phyloP scores from a whole-genome alignment of 257 asterid genomes.

The Datura wrightii region DNA sequence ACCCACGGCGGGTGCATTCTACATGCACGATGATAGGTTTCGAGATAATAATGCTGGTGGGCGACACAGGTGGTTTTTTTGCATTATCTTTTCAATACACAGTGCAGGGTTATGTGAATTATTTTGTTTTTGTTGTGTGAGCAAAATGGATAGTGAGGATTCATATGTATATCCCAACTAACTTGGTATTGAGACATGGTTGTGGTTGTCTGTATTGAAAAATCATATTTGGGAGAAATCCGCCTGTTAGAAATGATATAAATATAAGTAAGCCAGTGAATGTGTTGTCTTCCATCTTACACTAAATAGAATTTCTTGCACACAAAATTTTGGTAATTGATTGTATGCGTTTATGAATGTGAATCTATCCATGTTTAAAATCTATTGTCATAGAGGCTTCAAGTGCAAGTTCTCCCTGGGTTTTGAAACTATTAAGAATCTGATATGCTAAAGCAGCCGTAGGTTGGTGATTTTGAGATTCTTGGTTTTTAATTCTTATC shows the following conservation, averaged over 20 bases:
- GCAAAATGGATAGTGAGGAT: background rate
- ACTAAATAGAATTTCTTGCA: background rate
- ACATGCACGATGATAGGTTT: slow-evolving; percentile 97
- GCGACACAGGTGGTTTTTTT: slow-evolving; percentile 59
- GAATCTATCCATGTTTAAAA: background rate
- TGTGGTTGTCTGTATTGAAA: background rate
- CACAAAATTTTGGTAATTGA: background rate
- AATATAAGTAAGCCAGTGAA: background rate
- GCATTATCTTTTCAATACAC: background rate
- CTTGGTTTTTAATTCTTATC: background rate
- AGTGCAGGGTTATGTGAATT: background rate
- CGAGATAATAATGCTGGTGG: slow-evolving; percentile 74
- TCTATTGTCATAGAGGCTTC: background rate
- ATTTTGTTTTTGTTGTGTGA: too few relatives aligned
- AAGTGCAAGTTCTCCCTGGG: background rate
- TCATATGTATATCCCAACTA: background rate
- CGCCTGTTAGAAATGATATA: background rate
- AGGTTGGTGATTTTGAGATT: background rate
- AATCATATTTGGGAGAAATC: background rate
- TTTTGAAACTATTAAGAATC: background rate
- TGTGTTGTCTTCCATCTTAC: background rate
- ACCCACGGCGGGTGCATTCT: slow-evolving; percentile 96
- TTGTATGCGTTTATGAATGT: background rate
- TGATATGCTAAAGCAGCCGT: background rate
- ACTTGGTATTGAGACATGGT: background rate